Conservation (phyloP, 2,329 filamentous ascomycete species). For the Coniochaeta prunicola region DNA sequence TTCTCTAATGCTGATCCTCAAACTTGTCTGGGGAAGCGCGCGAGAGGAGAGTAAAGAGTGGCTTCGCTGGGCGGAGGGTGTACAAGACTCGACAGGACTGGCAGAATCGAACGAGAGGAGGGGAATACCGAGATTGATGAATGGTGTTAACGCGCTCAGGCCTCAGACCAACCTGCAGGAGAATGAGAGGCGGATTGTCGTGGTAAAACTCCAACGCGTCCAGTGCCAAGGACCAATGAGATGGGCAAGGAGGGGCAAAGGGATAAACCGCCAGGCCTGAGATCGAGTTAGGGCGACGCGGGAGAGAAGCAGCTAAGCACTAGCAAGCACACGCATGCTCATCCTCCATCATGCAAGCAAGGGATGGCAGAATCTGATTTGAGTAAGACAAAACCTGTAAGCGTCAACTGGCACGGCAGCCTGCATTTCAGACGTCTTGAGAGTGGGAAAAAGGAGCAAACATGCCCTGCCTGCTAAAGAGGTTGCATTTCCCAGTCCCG, state of each 20-base stretch:
- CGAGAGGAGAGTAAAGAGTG: not conserved
- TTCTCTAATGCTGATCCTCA: not conserved
- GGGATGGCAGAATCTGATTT: slow-evolving; percentile 1
- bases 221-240: slow-evolving; percentile 2
- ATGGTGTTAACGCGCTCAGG: slow-evolving; percentile 14
- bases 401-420: slow-evolving; percentile 1
- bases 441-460: not conserved
- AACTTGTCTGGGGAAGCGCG: not conserved
- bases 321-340: not conserved
- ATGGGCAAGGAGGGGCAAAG: not conserved
- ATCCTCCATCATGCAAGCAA: not conserved
- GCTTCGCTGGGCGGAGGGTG: not conserved
- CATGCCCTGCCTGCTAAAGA: slow-evolving; percentile 4
- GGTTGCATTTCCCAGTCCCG: slow-evolving; percentile 7
- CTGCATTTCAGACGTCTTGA: not conserved
- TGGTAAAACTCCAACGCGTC: slow-evolving; percentile 20
- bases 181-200: slow-evolving; percentile 13
- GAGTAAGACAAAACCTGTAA: not conserved
- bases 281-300: not conserved
- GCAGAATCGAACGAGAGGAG: slow-evolving; percentile 4
- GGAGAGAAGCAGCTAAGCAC: not conserved
- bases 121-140: slow-evolving; percentile 7
- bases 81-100: not conserved
- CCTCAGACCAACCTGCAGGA: slow-evolving; percentile 13
- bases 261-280: not conserved